Base-by-base conservation (phyloP, 305 asterid species). In the Striga hermonthica region DNA sequence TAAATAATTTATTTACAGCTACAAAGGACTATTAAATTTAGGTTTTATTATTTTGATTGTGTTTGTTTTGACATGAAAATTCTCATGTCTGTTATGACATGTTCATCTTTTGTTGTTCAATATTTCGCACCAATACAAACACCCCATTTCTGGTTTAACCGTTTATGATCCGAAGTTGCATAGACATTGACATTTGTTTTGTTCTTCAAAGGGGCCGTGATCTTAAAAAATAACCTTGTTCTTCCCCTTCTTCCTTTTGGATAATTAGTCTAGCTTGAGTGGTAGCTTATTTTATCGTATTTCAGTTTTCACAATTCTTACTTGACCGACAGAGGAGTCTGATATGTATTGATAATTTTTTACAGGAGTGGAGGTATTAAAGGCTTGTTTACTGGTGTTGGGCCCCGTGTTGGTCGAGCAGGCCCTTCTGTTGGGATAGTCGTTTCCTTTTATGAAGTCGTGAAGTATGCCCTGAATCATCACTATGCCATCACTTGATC, bases 381-480 rank as follows among this genome's bases (percentile, higher is more conserved):
- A 69, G 99, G 99, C 11, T 76, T 90, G 76, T 93, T 90, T 64
- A 83, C 97, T 12, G 99, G 99, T 14, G 97, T 85, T 7, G 97
- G 97, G 1, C 99, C 99, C 14, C 96, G 99, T 65, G 92, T 90
- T 61, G 95, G 84, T 62, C 97, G 97, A 12, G 96, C 97, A 12
- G 99, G 99, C 43, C 99, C 99, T 60, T 90, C 99, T 0, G 97
- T 93, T 7, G 99, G 95, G 72, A 90, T 93, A 15, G 97, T 93
- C 58, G 73, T 93, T 72, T 93, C 99, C 3, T 93, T 93, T 67
- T 90, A 93, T 47, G 99, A 93, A 78, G 95, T 93, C 6, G 94
- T 88, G 52, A 93, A 93, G 75, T 76, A 86, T 64, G 54, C 74
- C 28, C 74, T 93, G 12, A 87, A 81, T 73, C 83, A 75, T 57